Percentiles rank a stretch among this genome's conserved stretches.
These are phyloP conservation scores for Cetraspora pellucida DNA, from an alignment of 192 early-diverging fungal species.

Conservation along the genomic window DNA sequence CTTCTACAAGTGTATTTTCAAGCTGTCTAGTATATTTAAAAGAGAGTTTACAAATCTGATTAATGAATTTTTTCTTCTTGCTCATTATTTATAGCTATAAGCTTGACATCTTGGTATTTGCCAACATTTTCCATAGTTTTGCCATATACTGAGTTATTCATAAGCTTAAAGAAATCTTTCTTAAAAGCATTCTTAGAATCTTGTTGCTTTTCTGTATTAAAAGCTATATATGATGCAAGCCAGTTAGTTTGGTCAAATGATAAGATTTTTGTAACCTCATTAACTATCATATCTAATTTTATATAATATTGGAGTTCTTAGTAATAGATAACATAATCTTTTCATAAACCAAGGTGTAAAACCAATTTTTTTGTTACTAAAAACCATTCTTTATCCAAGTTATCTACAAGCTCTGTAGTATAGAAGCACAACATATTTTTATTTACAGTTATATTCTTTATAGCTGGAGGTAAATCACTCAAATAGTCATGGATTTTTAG, in stretches of 20 bases:
- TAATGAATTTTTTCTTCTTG: no score
- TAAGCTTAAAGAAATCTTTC: not conserved
- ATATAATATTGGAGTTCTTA: not conserved
- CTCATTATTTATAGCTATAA: no score
- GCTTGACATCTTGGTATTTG: no score
- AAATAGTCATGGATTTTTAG: constrained; percentile 11
- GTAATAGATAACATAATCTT: not conserved
- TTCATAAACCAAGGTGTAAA: no score
- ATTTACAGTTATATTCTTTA: no score
- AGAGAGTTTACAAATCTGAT: no score
- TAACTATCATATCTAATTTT: constrained; percentile 22
- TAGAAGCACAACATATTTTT: not conserved
- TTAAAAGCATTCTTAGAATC: not conserved
- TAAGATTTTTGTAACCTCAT: constrained; percentile 11
- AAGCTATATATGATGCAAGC: not conserved
- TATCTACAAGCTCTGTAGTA: not conserved
- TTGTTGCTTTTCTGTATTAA: not conserved
- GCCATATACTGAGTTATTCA: no score
- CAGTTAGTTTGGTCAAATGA: constrained; percentile 13
- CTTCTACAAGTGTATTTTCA: no score
- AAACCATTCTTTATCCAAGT: not conserved
- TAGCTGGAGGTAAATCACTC: not conserved
- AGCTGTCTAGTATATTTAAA: no score
- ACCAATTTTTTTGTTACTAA: constrained; percentile 5
- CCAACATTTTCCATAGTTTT: no score